Base-by-base conservation (phyloP, 2,329 filamentous ascomycete genomes). In the Xylaria sp. region DNA sequence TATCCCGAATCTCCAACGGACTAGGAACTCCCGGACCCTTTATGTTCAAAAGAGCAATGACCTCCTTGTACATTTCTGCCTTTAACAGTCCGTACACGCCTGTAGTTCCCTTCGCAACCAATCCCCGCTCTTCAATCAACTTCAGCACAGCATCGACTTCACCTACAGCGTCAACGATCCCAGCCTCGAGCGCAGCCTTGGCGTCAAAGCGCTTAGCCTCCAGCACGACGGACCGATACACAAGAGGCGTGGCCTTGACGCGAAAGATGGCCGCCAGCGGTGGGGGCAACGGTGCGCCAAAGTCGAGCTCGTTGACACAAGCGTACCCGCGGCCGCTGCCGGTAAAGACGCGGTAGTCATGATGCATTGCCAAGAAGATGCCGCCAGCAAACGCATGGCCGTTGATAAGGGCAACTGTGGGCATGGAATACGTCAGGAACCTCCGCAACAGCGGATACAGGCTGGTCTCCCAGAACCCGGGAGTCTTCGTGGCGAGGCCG, bases 331-430 rank as follows among this genome's bases (percentile, higher is more conserved):
- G 86, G 83, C 60, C 67, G 31, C 54, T 29, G 3, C 1, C 83
- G 75, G 0, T 90, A 81, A 92, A 91, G 71, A 96, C 84, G 31
- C 93, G 87, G 81, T 96, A 96, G 80, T 95, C 92, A 79, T 94
- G 92, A 79, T 91, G 88, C 86, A 93, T 92, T 65, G 91, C 87
- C 10, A 91, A 82, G 89, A 96, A 94, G 67, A 94, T 82, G n/a
- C 91, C 92, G 51, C 88, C 92, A 5, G 92, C 93, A 77, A 94
- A 96, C 61, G 90, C 88, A 78, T 96, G 93, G 25, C 92, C 92
- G 73, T 93, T 93, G 61, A 95, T 75, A 9, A 94, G 82, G n/a
- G 92, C 90, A 56, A 96, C 79, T 2, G 92, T 96, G 27, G 92
- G 92, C 91, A 94, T 93, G 15, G 92, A 91, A 75, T 89, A 95